Evolutionary conservation across 257 asterid species (phyloP).

Genomic region (Datura wrightii): DNA sequence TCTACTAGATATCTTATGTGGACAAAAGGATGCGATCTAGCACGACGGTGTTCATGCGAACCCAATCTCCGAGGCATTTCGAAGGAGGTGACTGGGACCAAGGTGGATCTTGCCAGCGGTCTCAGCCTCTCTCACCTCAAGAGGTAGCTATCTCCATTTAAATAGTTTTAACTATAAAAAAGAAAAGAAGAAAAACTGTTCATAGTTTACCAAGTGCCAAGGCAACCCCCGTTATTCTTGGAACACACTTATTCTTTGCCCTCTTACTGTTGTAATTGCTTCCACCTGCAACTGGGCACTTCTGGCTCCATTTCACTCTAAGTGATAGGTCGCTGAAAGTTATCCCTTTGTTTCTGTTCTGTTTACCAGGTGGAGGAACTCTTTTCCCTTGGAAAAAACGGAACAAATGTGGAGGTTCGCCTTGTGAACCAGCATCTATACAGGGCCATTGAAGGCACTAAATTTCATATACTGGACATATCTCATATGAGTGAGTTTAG

Average conservation of each 20-base stretch:
- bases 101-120: slow-evolving; percentile 87
- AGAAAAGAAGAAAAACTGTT: not conserved
- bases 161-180: not conserved
- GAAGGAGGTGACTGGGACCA: slow-evolving; percentile 99
- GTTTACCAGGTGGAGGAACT: slow-evolving; percentile 70
- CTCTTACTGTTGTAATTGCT: not conserved
- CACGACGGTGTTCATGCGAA: slow-evolving; percentile 66
- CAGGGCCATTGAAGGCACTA: slow-evolving; percentile 61
- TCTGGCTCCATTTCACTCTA: not conserved
- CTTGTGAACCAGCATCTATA: slow-evolving; percentile 76
- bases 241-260: not conserved
- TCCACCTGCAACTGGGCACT: not conserved
- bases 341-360: not conserved
- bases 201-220: not conserved
- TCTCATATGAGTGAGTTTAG: slow-evolving; percentile 78
- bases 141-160: slow-evolving; percentile 57
- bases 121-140: slow-evolving; percentile 63
- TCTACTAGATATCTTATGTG: slow-evolving; percentile 59
- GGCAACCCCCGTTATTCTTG: not conserved
- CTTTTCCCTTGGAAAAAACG: slow-evolving; percentile 64
- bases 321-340: not conserved
- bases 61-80: slow-evolving; percentile 94
- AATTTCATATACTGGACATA: slow-evolving; percentile 65
- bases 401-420: slow-evolving; percentile 88
- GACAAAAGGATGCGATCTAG: slow-evolving; percentile 56